A percentile compares a stretch with the other conserved stretches of the same genome.
Evolutionary conservation across 73 alveolate species (phyloP).

Genomic region (Tetrahymena thermophila): DNA sequence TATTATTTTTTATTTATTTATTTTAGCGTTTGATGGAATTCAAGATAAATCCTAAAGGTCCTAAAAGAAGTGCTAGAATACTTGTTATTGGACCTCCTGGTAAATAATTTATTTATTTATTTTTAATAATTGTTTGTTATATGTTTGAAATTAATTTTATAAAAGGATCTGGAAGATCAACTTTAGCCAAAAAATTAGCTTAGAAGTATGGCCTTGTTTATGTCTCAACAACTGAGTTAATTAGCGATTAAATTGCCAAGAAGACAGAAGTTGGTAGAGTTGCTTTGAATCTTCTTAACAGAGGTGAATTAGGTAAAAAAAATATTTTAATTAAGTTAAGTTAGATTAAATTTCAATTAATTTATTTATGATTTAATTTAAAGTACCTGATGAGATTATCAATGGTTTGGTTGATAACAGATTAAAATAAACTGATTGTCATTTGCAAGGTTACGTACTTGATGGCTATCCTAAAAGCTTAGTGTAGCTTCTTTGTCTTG

Average conservation of each 20-base stretch:
- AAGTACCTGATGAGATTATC: constrained; percentile 73
- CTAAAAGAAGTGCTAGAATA: constrained; percentile 89
- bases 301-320: constrained; percentile 51
- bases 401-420: constrained; percentile 70
- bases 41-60: constrained; percentile 68
- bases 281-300: constrained; percentile 50
- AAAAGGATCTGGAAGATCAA: constrained; percentile 71
- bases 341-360: too few species aligned
- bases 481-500: constrained; percentile 66
- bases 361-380: too few species aligned
- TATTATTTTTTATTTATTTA: constrained; percentile 37
- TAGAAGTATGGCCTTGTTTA: constrained; percentile 72
- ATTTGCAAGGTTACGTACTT: constrained; percentile 85
- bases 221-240: constrained; percentile 60
- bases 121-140: not conserved
- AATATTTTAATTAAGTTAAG: not conserved
- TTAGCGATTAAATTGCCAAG: constrained; percentile 65
- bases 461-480: constrained; percentile 88
- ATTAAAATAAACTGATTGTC: constrained; percentile 71
- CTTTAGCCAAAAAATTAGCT: constrained; percentile 71
- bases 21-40: constrained; percentile 51
- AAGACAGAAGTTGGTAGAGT: constrained; percentile 65
- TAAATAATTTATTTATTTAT: not conserved
- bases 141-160: not conserved
- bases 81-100: constrained; percentile 93